Percentiles rank a stretch among this genome's conserved stretches.
These are phyloP conservation scores for Chlamydomonas eustigma DNA, from an alignment of 139 green algal genomes.

Conservation along the genomic window DNA sequence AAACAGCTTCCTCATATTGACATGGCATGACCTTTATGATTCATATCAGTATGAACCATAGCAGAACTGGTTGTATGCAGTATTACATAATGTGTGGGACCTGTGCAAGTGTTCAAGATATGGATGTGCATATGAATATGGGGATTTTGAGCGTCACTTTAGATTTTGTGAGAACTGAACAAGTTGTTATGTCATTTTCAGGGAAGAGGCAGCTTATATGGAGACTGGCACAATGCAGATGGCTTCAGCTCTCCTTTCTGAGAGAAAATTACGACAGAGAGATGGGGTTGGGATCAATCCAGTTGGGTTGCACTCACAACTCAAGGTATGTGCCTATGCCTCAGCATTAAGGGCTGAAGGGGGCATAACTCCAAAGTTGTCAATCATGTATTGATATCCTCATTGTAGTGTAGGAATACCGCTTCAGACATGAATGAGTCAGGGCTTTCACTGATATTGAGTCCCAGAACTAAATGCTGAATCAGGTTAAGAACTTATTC, in stretches of 20 bases:
- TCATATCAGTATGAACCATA: too few species aligned
- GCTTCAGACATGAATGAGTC: too few species aligned
- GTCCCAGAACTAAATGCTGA: too few species aligned
- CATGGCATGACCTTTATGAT: too few species aligned
- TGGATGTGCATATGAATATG: background rate
- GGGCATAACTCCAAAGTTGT: too few species aligned
- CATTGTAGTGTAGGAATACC: too few species aligned
- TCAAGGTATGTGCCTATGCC: conserved; percentile 5
- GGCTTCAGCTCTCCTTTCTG: conserved; percentile 10
- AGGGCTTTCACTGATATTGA: too few species aligned
- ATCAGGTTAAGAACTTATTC: too few species aligned
- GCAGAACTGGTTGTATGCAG: background rate
- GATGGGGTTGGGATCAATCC: conserved; percentile 8
- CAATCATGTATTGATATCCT: too few species aligned
- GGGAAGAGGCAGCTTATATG: background rate
- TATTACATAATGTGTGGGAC: background rate
- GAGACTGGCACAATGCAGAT: conserved; percentile 18
- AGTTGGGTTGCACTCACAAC: conserved; percentile 17
- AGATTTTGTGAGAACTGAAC: background rate
- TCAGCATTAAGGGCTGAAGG: too few species aligned
- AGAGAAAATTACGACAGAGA: background rate
- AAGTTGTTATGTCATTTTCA: background rate
- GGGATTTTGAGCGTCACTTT: background rate
- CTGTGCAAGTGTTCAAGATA: background rate
- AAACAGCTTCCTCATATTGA: too few species aligned